Evolutionary conservation across 129 eudicot genomes (phyloP).

Genomic region (Sambucus nigra): DNA sequence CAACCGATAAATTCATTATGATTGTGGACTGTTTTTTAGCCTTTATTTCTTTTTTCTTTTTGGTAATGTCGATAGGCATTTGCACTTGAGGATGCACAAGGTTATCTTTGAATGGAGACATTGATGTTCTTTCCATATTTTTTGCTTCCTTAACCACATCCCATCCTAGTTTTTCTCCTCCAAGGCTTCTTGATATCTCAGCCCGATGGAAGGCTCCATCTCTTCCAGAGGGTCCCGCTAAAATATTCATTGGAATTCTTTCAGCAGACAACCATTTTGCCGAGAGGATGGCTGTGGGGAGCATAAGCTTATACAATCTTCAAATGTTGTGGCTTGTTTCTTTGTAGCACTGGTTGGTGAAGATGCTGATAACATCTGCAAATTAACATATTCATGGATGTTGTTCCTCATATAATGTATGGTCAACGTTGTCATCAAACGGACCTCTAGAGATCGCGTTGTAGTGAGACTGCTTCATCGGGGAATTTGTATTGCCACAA

Average conservation of each 20-base stretch:
- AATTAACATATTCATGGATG: too few species aligned
- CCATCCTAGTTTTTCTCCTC: constrained; percentile 82
- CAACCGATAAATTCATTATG: too few species aligned
- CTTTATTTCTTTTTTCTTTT: not conserved
- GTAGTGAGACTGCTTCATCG: too few species aligned
- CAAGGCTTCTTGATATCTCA: constrained; percentile 59
- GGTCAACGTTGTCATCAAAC: too few species aligned
- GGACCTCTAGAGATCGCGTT: too few species aligned
- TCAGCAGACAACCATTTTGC: constrained; percentile 95
- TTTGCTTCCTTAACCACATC: constrained; percentile 81
- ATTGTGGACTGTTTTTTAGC: too few species aligned
- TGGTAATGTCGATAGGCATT: constrained; percentile 52
- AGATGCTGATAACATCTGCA: too few species aligned
- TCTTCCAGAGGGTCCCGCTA: constrained; percentile 47
- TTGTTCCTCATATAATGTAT: too few species aligned
- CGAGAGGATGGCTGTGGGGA: constrained; percentile 93
- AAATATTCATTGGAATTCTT: constrained; percentile 68
- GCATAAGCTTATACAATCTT: constrained; percentile 51
- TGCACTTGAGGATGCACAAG: constrained; percentile 91
- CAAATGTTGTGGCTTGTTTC: constrained; percentile 73
- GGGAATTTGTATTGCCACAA: too few species aligned
- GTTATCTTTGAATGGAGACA: constrained; percentile 52
- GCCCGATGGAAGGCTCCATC: constrained; percentile 66
- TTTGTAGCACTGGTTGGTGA: constrained; percentile 98
- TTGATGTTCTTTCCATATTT: constrained; percentile 51